A percentile compares a stretch with the other conserved stretches of the same genome.
Evolutionary conservation across 495 filamentous ascomycete species (phyloP).

Genomic region (Penicillium lividum): DNA sequence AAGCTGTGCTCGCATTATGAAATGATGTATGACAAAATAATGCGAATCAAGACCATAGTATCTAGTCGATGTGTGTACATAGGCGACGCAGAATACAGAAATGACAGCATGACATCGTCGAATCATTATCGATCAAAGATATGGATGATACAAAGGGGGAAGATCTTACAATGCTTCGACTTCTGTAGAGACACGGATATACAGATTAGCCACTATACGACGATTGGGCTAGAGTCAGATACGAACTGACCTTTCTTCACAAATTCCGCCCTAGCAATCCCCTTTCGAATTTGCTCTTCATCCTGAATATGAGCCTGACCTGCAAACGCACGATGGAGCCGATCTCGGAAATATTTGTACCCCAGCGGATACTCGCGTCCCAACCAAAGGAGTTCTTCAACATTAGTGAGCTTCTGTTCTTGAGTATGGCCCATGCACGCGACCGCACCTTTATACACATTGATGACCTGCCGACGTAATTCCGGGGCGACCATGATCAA

Average conservation of each 20-base stretch:
- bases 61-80: not conserved
- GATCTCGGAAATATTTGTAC: conserved; percentile 76
- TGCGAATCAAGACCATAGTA: not conserved
- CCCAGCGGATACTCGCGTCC: conserved; percentile 88
- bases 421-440: not conserved
- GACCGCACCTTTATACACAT: conserved; percentile 81
- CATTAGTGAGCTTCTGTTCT: not conserved
- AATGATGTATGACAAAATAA: conserved; percentile 34
- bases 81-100: conserved; percentile 3
- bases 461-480: conserved; percentile 78
- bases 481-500: conserved; percentile 50
- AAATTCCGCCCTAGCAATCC: conserved; percentile 77
- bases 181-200: conserved; percentile 49
- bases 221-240: not conserved
- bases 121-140: not conserved
- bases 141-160: conserved; percentile 2
- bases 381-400: conserved; percentile 75
- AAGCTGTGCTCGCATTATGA: conserved; percentile 31
- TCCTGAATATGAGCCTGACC: conserved; percentile 68
- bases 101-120: not conserved
- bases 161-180: conserved; percentile 82
- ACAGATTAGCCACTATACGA: not conserved
- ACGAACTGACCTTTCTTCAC: conserved; percentile 76
- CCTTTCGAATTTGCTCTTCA: conserved; percentile 71
- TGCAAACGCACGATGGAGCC: conserved; percentile 83